phyloP scores from a whole-genome alignment of 805 yeast genomes.

The Monosporozyma solicola region DNA sequence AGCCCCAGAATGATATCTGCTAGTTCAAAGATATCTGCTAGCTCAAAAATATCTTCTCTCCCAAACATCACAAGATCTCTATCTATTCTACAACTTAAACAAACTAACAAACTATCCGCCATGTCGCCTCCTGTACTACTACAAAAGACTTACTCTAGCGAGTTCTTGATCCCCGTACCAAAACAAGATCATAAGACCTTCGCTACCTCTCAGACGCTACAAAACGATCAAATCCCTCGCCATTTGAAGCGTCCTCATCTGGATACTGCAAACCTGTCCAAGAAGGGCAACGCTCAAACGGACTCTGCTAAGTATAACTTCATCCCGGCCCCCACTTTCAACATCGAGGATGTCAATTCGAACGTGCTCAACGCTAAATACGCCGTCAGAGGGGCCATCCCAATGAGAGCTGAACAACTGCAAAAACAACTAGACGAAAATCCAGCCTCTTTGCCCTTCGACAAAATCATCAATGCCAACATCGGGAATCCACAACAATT shows the following conservation, averaged over 20 bases:
- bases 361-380: constrained; percentile 78
- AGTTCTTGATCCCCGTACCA: background rate
- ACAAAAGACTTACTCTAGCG: background rate
- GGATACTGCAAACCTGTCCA: background rate
- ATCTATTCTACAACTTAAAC: background rate
- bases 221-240: background rate
- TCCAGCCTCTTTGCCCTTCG: constrained; percentile 64
- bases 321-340: constrained; percentile 31
- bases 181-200: background rate
- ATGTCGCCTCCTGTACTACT: constrained; percentile 1
- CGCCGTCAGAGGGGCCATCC: constrained; percentile 92
- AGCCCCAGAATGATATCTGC: background rate
- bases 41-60: background rate
- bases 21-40: background rate
- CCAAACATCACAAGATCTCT: background rate
- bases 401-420: constrained; percentile 86
- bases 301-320: constrained; percentile 7
- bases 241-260: background rate
- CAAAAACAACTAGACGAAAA: constrained; percentile 44
- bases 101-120: background rate
- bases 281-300: no score
- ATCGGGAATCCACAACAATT: constrained; percentile 98
- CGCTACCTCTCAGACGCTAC: background rate
- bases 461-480: constrained; percentile 75
- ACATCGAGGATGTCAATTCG: constrained; percentile 53